Percentiles rank a stretch among this genome's conserved stretches.
Conservation (phyloP, 257 asterid genomes). For the Jacaranda mimosifolia region DNA sequence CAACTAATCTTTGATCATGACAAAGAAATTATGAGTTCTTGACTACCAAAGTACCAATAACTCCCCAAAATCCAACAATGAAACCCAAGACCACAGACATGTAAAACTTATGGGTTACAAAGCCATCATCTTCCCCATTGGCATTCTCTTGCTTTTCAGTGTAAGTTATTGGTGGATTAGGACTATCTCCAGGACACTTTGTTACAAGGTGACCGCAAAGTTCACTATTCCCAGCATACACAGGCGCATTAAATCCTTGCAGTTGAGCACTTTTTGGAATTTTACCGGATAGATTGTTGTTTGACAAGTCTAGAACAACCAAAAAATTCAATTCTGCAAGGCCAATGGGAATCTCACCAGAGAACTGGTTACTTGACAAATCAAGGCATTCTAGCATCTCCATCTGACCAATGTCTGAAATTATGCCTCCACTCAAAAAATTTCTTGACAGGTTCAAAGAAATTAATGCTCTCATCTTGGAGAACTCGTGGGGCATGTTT, state of each 20-base stretch:
- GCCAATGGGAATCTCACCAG: constrained; percentile 36
- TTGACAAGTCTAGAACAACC: constrained; percentile 34
- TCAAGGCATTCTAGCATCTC: constrained; percentile 16
- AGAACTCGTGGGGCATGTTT: constrained; percentile 15
- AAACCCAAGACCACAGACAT: too few relatives aligned
- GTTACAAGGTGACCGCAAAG: too few relatives aligned
- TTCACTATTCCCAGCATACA: constrained; percentile 31
- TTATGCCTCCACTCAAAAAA: too few relatives aligned
- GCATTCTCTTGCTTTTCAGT: background rate
- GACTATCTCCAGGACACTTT: too few relatives aligned
- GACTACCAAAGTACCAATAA: too few relatives aligned
- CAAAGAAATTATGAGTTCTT: background rate
- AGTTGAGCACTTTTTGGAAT: constrained; percentile 47
- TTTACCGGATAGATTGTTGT: constrained; percentile 27
- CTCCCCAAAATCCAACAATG: too few relatives aligned
- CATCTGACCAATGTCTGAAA: too few relatives aligned
- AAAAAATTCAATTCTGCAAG: constrained; percentile 26
- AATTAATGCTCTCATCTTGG: background rate
- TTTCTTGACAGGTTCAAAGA: too few relatives aligned
- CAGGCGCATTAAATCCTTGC: constrained; percentile 41
- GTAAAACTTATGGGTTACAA: background rate
- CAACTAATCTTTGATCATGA: too few relatives aligned
- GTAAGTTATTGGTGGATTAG: background rate
- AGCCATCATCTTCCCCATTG: constrained; percentile 12
- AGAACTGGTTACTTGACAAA: constrained; percentile 42